Percentiles rank a stretch among this genome's conserved stretches.
Conservation (phyloP, 345 rosid species). For the Heritiera fomes region DNA sequence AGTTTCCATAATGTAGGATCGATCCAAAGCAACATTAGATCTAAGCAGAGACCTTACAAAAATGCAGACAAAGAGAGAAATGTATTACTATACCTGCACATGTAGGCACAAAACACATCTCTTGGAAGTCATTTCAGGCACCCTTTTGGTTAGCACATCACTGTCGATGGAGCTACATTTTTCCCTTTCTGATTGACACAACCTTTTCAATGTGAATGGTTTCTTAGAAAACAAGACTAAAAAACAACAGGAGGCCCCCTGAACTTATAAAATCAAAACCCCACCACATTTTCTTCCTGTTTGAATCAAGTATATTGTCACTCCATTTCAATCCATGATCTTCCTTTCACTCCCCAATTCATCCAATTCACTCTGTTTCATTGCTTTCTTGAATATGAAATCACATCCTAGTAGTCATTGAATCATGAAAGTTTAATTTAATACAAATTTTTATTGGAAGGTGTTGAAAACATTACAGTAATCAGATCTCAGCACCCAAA, state of each 20-base stretch:
- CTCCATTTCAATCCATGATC: not conserved
- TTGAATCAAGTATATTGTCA: not conserved
- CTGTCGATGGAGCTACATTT: not conserved
- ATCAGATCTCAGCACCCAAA: no score
- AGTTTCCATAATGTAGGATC: constrained; percentile 1
- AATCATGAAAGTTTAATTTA: no score
- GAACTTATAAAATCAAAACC: not conserved
- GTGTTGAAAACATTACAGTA: no score
- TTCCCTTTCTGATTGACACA: not conserved
- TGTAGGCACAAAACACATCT: constrained; percentile 21
- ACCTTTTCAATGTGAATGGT: not conserved
- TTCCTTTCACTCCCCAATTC: no score
- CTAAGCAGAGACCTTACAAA: constrained; percentile 8
- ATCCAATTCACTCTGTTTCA: no score
- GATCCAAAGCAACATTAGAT: constrained; percentile 16
- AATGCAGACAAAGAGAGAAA: constrained; percentile 15
- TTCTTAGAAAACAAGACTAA: not conserved
- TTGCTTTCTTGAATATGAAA: no score
- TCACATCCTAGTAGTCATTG: no score
- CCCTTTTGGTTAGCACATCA: constrained; percentile 19
- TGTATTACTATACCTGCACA: constrained; percentile 17
- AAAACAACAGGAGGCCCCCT: not conserved
- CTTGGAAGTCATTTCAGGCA: constrained; percentile 20
- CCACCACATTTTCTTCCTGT: not conserved
- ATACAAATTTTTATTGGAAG: no score